Evolutionary conservation across 495 filamentous ascomycete species (phyloP).

Genomic region (Astrothelium subdiscretum): DNA sequence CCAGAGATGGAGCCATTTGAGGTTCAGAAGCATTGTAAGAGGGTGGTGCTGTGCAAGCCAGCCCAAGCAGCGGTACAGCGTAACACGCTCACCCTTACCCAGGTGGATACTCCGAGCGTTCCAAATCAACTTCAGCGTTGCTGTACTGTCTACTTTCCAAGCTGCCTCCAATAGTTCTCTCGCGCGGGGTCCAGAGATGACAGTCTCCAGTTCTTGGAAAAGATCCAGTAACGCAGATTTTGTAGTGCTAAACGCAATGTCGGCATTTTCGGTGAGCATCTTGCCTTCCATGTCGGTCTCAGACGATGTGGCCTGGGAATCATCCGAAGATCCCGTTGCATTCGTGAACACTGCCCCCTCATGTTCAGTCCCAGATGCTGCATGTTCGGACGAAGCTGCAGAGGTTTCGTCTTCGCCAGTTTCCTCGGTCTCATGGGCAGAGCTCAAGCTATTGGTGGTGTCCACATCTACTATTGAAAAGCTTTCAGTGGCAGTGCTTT

Average conservation of each 20-base stretch:
- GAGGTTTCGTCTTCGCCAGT: neutral
- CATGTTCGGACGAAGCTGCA: neutral
- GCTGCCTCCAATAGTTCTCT: slow-evolving; percentile 27
- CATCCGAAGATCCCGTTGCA: neutral
- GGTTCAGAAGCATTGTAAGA: slow-evolving; percentile 31
- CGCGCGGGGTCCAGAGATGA: slow-evolving; percentile 20
- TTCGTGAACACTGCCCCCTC: neutral
- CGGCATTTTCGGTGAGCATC: slow-evolving; percentile 34
- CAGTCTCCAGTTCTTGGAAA: slow-evolving; percentile 32
- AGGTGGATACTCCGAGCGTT: slow-evolving; percentile 40
- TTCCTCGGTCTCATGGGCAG: too few species aligned
- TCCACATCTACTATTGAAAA: neutral
- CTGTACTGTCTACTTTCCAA: slow-evolving; percentile 30
- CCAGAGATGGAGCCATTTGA: slow-evolving; percentile 36
- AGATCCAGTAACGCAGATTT: slow-evolving; percentile 31
- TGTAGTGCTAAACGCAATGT: slow-evolving; percentile 31
- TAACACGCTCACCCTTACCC: slow-evolving; percentile 29
- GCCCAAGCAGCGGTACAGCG: slow-evolving; percentile 35
- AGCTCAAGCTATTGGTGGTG: too few species aligned
- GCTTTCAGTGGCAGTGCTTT: neutral
- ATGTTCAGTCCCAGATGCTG: neutral
- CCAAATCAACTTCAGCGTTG: slow-evolving; percentile 41
- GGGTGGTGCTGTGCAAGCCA: slow-evolving; percentile 37
- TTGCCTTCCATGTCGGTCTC: slow-evolving; percentile 20
- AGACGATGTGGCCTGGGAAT: neutral